Percentiles rank a stretch among this genome's conserved stretches.
Conservation (phyloP, 164 flowering plant genomes). For the Buxus sempervirens region DNA sequence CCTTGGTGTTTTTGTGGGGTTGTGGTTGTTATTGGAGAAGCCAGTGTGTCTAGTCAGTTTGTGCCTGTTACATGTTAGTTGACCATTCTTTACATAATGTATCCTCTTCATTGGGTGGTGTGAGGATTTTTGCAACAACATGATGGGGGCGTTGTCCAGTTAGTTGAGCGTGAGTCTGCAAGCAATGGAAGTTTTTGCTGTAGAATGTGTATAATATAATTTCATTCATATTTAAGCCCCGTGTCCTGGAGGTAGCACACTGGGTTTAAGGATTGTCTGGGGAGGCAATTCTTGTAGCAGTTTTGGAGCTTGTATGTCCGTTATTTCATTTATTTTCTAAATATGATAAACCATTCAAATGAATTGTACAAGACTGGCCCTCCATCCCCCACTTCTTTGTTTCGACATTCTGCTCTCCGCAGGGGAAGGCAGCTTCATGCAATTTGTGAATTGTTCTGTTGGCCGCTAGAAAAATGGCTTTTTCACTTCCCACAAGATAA, state of each 20-base stretch:
- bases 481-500: too few relatives aligned
- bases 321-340: conserved; percentile 5
- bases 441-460: too few relatives aligned
- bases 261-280: conserved; percentile 17
- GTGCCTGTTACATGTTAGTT: conserved; percentile 22
- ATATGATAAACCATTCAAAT: background rate
- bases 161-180: conserved; percentile 24
- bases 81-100: conserved; percentile 45
- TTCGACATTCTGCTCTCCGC: too few relatives aligned
- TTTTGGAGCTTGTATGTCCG: conserved; percentile 27
- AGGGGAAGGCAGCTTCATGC: too few relatives aligned
- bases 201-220: conserved; percentile 45
- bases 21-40: conserved; percentile 1
- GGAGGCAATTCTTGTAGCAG: conserved; percentile 37
- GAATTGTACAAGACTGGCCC: background rate
- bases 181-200: conserved; percentile 15
- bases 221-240: conserved; percentile 2
- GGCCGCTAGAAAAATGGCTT: too few relatives aligned
- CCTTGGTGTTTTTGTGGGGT: background rate
- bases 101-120: conserved; percentile 24
- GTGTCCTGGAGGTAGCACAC: conserved; percentile 7
- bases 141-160: conserved; percentile 18
- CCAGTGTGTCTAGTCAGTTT: conserved; percentile 10
- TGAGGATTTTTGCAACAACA: conserved; percentile 23
- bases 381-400: background rate